Base-by-base conservation (phyloP, 2,329 filamentous ascomycete species). In the Talaromyces sp. region DNA sequence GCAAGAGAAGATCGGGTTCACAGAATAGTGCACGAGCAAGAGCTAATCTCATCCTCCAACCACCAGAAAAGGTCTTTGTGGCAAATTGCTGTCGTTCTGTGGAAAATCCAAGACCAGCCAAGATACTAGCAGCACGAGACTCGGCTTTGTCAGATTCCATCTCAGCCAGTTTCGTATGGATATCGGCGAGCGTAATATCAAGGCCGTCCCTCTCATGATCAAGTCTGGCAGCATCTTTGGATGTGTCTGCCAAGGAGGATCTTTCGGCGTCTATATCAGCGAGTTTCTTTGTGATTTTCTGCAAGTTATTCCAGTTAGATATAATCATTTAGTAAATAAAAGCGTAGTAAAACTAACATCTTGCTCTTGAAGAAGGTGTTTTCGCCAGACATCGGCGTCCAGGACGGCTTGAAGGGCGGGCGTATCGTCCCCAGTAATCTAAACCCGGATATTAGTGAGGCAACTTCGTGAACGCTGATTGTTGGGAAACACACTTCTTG, bases 81-180 rank as follows among this genome's bases (percentile, higher is more conserved):
- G 95, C 89, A 72, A 85, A 92, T 68, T 96, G 90, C 73, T 99
- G 95, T 65, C 92, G 85, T 76, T 98, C 95, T 21, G 90, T 76
- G 0, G 95, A 98, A 84, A 99, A 99, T 68, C 95, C 95, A 61
- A 99, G 87, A 85, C 95, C 95, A 62, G 95, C 93, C 58, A 99
- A 83, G 71, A 99, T 99, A 77, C 91, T 97, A 56, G 95, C 95
- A 53, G 95, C 95, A 72, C 95, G 85, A 65, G 95, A 90, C 73
- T 99, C 95, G 61, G 95, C 95, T 79, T 97, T 98, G 80, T 99
- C 95, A 0, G 95, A 97, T 73, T 99, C 95, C 95, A 99, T 99
- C 77, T 99, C 95, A 21, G 93, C 86, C 62, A 99, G 83, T 77
- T 99, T 99, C 62, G 83, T 77, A 72, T 99, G 92, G 56, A 99